Percentiles rank a stretch among this genome's conserved stretches.
Evolutionary conservation across 768 basidiomycete genomes (phyloP).

Genomic region (Rossbeevera mucosa): DNA sequence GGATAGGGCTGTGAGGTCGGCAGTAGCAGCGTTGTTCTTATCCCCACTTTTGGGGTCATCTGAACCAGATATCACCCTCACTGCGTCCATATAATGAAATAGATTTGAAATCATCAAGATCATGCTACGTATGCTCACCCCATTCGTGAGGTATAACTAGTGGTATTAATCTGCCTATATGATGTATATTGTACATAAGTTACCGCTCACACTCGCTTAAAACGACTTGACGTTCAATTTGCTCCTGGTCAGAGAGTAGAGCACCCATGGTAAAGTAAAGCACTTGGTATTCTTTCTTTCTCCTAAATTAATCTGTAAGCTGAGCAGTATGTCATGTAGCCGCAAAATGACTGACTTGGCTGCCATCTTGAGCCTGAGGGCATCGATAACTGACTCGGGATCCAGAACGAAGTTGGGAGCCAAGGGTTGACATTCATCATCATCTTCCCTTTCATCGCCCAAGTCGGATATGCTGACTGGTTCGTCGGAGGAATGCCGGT

Average conservation of each 20-base stretch:
- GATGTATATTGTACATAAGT: conserved; percentile 5
- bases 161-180: neutral
- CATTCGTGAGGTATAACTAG: neutral
- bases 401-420: conserved; percentile 19
- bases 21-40: conserved; percentile 70
- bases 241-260: conserved; percentile 55
- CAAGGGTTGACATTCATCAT: neutral
- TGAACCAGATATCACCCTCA: conserved; percentile 2
- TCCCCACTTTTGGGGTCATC: conserved; percentile 40
- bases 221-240: conserved; percentile 45
- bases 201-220: conserved; percentile 40
- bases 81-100: conserved; percentile 26
- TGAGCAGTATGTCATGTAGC: neutral
- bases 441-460: conserved; percentile 6
- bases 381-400: conserved; percentile 35
- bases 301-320: conserved; percentile 12
- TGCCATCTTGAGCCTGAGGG: conserved; percentile 45
- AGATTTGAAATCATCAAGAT: neutral
- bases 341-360: conserved; percentile 35
- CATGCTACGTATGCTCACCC: neutral
- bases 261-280: conserved; percentile 73
- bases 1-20: conserved; percentile 72
- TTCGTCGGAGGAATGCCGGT: conserved; percentile 25
- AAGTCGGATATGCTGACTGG: conserved; percentile 22
- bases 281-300: conserved; percentile 66